Percentiles rank a stretch among this genome's conserved stretches.
These are phyloP conservation scores for Leccinum fallax DNA, from an alignment of 1,284 basidiomycete species.

Conservation along the genomic window DNA sequence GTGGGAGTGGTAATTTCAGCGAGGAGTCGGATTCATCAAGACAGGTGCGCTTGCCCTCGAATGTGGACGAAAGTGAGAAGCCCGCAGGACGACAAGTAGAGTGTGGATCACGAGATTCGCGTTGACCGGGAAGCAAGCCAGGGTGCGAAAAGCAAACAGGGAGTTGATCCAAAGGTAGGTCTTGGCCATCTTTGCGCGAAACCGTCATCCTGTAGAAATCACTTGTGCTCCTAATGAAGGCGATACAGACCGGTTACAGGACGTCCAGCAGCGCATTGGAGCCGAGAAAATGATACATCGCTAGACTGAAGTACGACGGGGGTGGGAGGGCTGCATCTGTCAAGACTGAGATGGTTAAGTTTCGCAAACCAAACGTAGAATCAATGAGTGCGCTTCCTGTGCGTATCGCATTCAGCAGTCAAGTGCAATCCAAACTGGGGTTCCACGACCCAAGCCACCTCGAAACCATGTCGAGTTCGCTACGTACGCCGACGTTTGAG, in stretches of 20 bases:
- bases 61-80: conserved; percentile 17
- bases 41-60: conserved; percentile 7
- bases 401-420: conserved; percentile 32
- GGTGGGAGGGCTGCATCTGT: conserved; percentile 27
- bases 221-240: conserved; percentile 8
- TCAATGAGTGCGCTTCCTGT: conserved; percentile 30
- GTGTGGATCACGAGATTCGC: conserved; percentile 6
- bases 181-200: conserved; percentile 25
- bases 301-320: conserved; percentile 23
- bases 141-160: conserved; percentile 15
- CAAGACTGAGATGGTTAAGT: conserved; percentile 19
- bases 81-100: conserved; percentile 5
- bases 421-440: conserved; percentile 19
- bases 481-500: conserved; percentile 29
- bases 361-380: conserved; percentile 14
- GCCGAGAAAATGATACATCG: conserved; percentile 24
- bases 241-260: conserved; percentile 20
- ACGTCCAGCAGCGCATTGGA: conserved; percentile 11
- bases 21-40: conserved; percentile 9
- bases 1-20: conserved; percentile 26
- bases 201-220: conserved; percentile 2
- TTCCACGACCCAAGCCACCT: conserved; percentile 33
- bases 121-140: conserved; percentile 18
- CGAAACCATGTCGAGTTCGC: conserved; percentile 38
- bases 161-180: conserved; percentile 25